Evolutionary conservation across 371 early-diverging fungal species (phyloP), one percentile per base, ranked within the genome.

Genomic region (Mortierella sp.): DNA sequence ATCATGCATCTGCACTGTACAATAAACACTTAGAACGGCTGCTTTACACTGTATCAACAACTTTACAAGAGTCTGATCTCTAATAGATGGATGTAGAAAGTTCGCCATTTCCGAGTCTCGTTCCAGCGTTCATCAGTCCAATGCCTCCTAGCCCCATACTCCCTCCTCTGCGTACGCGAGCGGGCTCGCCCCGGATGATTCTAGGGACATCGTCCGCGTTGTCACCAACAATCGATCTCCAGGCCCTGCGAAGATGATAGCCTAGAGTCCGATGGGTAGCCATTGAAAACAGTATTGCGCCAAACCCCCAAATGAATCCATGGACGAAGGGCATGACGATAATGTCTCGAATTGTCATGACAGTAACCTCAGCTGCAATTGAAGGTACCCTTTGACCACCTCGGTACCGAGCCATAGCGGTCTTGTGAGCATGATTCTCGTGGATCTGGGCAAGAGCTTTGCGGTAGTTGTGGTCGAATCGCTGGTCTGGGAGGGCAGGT

Each of bases 301-400:
- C 80, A 31, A 80, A 66, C 24, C 78, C 80, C 80, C 80, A 80
- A 54, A 78, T 66, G 67, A 80, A 80, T 10, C 80, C 80, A 31
- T 80, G 80, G 40, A 80, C 40, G 37, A 80, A 80, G 14, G 80
- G 80, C 56, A 73, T 63, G 40, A 80, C 63, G 45, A 80, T 73
- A 28, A 78, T 72, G 22, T 80, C 78, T 5, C 73, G 53, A 13
- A 76, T 7, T 0, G 77, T 76, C 77, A 76, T 76, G 22, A 69
- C 70, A 1, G 70, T 61, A 43, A 76, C 51, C 25, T 69, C 46
- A 0, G 77, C 62, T 1, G 60, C 31, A 17, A 76, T 34, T 17
- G 65, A 64, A 9, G 69, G 65, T 1, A 76, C 69, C 37, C 6
- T 34, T 1, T n/a, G 39, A 17, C 52, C 52, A 27, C 39, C 52